A percentile compares a stretch with the other conserved stretches of the same genome.
phyloP scores from a whole-genome alignment of 1,284 basidiomycete genomes.

The Melampsora americana region DNA sequence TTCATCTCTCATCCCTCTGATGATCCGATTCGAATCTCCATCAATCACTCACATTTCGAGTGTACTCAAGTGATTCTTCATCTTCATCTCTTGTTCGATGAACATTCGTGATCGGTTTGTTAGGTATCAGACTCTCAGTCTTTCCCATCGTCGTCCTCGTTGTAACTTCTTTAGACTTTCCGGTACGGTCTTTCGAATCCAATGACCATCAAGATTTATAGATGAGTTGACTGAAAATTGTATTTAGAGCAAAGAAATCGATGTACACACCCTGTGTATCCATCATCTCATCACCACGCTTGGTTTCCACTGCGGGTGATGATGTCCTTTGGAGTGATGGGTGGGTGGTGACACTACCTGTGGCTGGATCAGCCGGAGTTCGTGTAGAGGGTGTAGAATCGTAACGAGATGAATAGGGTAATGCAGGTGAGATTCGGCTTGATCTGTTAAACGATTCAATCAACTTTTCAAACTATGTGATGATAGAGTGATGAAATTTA shows the following conservation, averaged over 20 bases:
- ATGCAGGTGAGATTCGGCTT: conserved; percentile 19
- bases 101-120: neutral
- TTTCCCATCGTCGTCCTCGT: too few relatives aligned
- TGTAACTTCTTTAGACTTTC: neutral
- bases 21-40: too few relatives aligned
- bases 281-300: conserved; percentile 18
- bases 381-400: conserved; percentile 1
- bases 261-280: too few relatives aligned
- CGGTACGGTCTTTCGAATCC: neutral
- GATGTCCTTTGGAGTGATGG: neutral
- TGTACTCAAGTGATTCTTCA: conserved; percentile 43
- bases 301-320: neutral
- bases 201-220: neutral
- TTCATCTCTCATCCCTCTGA: too few relatives aligned
- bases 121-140: too few relatives aligned
- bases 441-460: neutral
- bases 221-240: neutral
- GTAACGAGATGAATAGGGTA: conserved; percentile 39
- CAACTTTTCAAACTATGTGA: neutral
- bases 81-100: conserved; percentile 23
- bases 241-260: neutral
- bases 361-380: neutral
- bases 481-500: neutral
- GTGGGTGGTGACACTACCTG: neutral
- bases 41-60: conserved; percentile 30